Evolutionary conservation across 345 rosid genomes (phyloP), one percentile per base, ranked within the genome.

Genomic region (Moringa oleifera): DNA sequence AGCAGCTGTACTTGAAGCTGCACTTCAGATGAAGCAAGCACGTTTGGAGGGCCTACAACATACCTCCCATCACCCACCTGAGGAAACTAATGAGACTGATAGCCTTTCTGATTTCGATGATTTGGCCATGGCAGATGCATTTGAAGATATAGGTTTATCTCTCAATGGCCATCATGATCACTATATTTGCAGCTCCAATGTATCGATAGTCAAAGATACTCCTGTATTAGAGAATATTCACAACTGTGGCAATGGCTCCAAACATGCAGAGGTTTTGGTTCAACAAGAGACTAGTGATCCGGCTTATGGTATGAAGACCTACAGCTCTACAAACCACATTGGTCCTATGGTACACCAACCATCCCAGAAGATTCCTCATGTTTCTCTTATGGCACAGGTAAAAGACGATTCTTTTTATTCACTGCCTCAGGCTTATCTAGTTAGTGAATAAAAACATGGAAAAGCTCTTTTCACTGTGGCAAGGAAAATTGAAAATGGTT

Each of bases 21-120:
- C 85, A 51, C 87, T 86, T 36, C 66, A 18, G 23, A 65, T 86
- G 70, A 86, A 80, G 77, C 77, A 79, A 75, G 89, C 87, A 50
- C 80, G 93, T 50, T 60, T 81, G 59, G 73, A 80, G 58, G 55
- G 51, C 58, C 49, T 56, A 37, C 77, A 72, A 57, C 73, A 69
- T 41, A 17, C 36, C 37, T 55, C 25, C 54, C 52, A 64, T 72
- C 62, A 45, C 66, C 25, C 70, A 51, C 41, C 58, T 50, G 57
- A 62, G 56, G 75, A 68, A 54, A 57, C 54, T 67, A 77, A 65
- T 25, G 81, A 75, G 69, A 70, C 61, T 63, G 79, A 77, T 65
- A 61, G 18, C 52, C 73, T 80, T 51, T 55, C 58, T 0, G 84
- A 78, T 25, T 63, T 84, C 59, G 84, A 79, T 77, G 81, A 84